These are phyloP conservation scores for Crassisporium funariophilum DNA, from an alignment of 768 basidiomycete genomes.

Conservation along the genomic window DNA sequence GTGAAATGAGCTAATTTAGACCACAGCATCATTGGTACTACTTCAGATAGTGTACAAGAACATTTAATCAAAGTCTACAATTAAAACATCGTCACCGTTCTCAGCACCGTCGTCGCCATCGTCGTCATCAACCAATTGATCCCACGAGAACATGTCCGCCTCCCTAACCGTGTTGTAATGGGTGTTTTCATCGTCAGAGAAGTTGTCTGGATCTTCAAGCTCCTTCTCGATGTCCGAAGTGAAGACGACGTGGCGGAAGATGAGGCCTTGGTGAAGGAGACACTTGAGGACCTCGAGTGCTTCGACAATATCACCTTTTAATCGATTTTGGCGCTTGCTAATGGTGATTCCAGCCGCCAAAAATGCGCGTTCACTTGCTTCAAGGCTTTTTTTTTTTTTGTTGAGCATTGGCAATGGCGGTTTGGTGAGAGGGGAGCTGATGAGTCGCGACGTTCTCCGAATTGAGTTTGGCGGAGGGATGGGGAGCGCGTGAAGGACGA, in stretches of 20 bases:
- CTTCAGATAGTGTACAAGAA: too few species aligned
- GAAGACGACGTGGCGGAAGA: slow-evolving; percentile 15
- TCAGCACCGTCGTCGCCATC: too few species aligned
- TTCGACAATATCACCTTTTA: slow-evolving; percentile 35
- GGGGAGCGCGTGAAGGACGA: neutral
- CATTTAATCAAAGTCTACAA: too few species aligned
- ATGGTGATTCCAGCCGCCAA: slow-evolving; percentile 29
- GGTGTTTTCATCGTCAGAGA: too few species aligned
- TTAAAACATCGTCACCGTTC: too few species aligned
- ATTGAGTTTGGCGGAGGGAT: slow-evolving; percentile 6
- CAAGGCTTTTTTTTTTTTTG: neutral
- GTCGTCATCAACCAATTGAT: too few species aligned
- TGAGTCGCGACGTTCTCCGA: slow-evolving; percentile 3
- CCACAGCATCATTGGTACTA: too few species aligned
- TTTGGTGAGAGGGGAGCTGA: slow-evolving; percentile 1
- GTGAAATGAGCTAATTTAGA: neutral
- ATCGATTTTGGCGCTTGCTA: slow-evolving; percentile 28
- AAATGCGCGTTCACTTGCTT: neutral
- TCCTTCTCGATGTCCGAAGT: neutral
- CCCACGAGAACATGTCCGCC: too few species aligned
- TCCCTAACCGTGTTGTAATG: too few species aligned
- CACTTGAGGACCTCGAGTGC: slow-evolving; percentile 32
- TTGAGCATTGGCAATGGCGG: slow-evolving; percentile 4
- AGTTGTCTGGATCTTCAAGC: neutral
- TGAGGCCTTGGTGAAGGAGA: slow-evolving; percentile 15